A percentile compares a stretch with the other conserved stretches of the same genome.
Evolutionary conservation across 176 grass and related monocot species (phyloP).

Genomic region (Avena insularis): DNA sequence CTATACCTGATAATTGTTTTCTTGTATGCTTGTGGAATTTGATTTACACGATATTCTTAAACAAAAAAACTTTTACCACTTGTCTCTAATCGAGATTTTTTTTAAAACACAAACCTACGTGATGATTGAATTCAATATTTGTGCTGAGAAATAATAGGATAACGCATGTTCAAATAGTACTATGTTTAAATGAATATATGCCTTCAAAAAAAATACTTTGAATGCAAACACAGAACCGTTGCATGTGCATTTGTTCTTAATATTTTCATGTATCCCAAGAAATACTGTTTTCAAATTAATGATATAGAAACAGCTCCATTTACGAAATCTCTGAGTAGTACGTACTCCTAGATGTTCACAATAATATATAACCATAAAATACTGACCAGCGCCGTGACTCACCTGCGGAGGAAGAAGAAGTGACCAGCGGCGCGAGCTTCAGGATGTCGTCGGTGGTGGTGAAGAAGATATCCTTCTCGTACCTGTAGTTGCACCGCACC

Average conservation of each 20-base stretch:
- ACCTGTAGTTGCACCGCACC: slow-evolving; percentile 59
- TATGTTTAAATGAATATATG: background rate
- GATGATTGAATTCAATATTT: background rate
- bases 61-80: background rate
- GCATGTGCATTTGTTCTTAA: too few species aligned
- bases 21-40: background rate
- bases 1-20: background rate
- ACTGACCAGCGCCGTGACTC: background rate
- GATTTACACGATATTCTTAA: background rate
- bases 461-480: slow-evolving; percentile 57
- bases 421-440: slow-evolving; percentile 24
- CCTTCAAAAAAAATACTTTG: background rate
- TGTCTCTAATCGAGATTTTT: background rate
- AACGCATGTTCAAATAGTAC: background rate
- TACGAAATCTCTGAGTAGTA: background rate
- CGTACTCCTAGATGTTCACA: too few species aligned
- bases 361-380: background rate
- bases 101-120: background rate
- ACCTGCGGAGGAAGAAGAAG: slow-evolving; percentile 36
- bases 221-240: background rate
- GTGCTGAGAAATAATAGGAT: background rate
- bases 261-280: background rate
- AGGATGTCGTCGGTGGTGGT: background rate
- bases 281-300: too few species aligned
- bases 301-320: background rate